These are phyloP conservation scores for Linnemannia zychae DNA, from an alignment of 192 early-diverging fungal genomes.

Conservation along the genomic window DNA sequence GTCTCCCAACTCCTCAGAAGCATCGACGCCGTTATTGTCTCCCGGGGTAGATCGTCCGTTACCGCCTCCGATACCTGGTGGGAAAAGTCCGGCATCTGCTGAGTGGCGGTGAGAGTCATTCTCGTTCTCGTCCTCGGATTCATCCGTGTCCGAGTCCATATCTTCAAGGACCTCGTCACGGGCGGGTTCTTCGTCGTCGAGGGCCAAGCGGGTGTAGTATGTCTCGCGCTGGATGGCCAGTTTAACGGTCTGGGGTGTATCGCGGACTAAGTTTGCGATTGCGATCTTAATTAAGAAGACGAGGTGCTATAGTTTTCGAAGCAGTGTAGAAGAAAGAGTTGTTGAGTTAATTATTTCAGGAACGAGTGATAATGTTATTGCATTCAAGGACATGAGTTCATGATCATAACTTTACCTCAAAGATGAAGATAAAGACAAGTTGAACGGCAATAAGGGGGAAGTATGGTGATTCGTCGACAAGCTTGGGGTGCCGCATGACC, in stretches of 20 bases:
- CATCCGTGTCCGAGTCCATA: slow-evolving; percentile 26
- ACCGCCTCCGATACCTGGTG: background rate
- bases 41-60: background rate
- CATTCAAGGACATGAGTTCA: background rate
- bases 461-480: background rate
- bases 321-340: background rate
- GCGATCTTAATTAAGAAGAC: slow-evolving; percentile 53
- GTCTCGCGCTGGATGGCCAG: slow-evolving; percentile 58
- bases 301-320: slow-evolving; percentile 31
- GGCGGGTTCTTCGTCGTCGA: slow-evolving; percentile 50
- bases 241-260: slow-evolving; percentile 50
- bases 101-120: background rate
- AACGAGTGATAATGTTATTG: background rate
- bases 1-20: slow-evolving; percentile 8
- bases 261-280: slow-evolving; percentile 50
- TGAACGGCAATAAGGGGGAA: slow-evolving; percentile 33
- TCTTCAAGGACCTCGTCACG: slow-evolving; percentile 53
- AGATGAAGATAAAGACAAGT: slow-evolving; percentile 56
- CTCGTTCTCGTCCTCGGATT: slow-evolving; percentile 37
- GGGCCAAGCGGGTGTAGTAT: slow-evolving; percentile 39
- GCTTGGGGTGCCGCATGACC: background rate
- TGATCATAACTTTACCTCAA: slow-evolving; percentile 59
- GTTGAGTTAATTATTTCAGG: background rate
- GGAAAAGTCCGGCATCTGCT: background rate
- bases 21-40: slow-evolving; percentile 8